Evolutionary conservation across 306 rosid species (phyloP), one percentile per base, ranked within the genome.

Genomic region (Quercus mongolica): DNA sequence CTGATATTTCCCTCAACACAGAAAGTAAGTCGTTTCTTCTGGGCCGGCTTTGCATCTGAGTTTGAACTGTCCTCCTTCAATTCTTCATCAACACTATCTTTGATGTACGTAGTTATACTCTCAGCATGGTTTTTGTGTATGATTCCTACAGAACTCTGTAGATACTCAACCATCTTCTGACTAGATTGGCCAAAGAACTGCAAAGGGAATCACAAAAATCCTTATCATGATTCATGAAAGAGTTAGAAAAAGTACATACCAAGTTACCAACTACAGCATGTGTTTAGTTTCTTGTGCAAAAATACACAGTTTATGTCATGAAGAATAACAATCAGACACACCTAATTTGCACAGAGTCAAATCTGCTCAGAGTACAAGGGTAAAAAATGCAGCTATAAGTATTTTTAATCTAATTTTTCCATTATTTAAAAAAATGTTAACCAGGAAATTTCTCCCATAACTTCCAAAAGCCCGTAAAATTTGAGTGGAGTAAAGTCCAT

Each of bases 1-100:
- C 99, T 95, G 73, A 95, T 95, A 67, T 95, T 95, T 76, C 99
- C 99, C 88, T 95, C 97, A 2, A 95, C 99, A 76, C 99, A 95
- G 78, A 93, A 91, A 13, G 99, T 95, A 46, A 95, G 58, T 23
- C 93, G 86, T 79, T 91, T 93, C 83, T 91, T 95, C 79, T 80
- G 94, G 55, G 62, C 54, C 4, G 62, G 28, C 83, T 77, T 87
- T 59, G 44, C 51, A 67, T 85, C 87, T 0, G 84, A 79, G 78
- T 77, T 76, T 30, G 91, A 82, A 79, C 63, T 82, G n/a, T 85
- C 96, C 69, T 92, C 97, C n/a, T 81, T 68, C 82, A 85, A 58
- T 81, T 95, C 99, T 81, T 92, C 91, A 79, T 95, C 98, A 8
- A 95, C 98, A 64, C 91, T 92, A 79, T 90, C 94, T 73, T 91